Conservation (phyloP, 805 yeast genomes). For the Metschnikowia sp. region DNA sequence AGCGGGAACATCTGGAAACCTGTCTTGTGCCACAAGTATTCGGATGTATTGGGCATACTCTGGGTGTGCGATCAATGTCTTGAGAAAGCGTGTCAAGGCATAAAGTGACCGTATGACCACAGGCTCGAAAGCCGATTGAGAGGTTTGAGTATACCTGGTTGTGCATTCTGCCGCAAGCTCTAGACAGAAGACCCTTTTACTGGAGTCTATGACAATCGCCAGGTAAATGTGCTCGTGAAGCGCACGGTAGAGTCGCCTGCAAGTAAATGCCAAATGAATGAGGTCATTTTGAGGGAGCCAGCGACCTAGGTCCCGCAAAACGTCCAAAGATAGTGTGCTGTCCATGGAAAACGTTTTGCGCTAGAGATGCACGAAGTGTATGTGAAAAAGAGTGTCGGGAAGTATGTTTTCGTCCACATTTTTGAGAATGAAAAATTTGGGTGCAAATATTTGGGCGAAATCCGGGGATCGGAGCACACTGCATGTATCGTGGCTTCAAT, state of each 20-base stretch:
- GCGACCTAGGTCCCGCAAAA: constrained; percentile 5
- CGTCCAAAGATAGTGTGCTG: constrained; percentile 9
- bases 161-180: neutral
- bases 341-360: neutral
- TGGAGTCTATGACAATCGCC: constrained; percentile 12
- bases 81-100: constrained; percentile 13
- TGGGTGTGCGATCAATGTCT: constrained; percentile 8
- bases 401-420: neutral
- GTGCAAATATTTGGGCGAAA: constrained; percentile 17
- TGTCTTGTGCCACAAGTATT: constrained; percentile 6
- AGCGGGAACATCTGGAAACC: constrained; percentile 15
- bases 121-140: constrained; percentile 3
- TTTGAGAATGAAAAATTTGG: constrained; percentile 7
- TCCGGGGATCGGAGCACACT: constrained; percentile 18
- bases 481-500: constrained; percentile 1
- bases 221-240: constrained; percentile 11
- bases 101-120: constrained; percentile 16
- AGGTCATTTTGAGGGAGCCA: constrained; percentile 13
- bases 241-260: constrained; percentile 1
- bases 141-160: neutral
- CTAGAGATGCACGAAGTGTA: neutral
- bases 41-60: constrained; percentile 7
- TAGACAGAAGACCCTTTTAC: constrained; percentile 7
- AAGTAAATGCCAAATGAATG: constrained; percentile 12
- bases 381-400: neutral